phyloP scores from a whole-genome alignment of 176 grass and related monocot species.

The Cymbopogon citratus region DNA sequence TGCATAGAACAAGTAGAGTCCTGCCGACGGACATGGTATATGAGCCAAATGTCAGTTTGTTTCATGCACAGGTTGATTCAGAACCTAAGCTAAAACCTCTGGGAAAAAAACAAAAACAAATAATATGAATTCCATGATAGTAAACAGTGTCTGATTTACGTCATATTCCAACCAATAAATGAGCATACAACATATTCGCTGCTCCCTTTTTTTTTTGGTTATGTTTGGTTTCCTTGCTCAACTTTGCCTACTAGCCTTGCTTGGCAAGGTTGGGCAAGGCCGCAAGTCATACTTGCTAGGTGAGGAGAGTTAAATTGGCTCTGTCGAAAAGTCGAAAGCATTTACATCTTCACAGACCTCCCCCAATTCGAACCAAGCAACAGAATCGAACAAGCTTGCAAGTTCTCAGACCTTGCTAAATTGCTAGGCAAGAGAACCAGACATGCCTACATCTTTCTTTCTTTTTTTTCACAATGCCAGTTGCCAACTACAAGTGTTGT shows the following conservation, averaged over 20 bases:
- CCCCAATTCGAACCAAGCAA: neutral
- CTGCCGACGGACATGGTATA: slow-evolving; percentile 44
- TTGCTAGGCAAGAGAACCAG: neutral
- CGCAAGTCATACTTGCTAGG: no score
- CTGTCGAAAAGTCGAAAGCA: no score
- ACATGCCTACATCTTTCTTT: neutral
- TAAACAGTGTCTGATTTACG: neutral
- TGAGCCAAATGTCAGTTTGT: slow-evolving; percentile 28
- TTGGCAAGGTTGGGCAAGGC: neutral
- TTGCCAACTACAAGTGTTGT: neutral
- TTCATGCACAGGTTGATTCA: slow-evolving; percentile 4
- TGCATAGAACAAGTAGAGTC: slow-evolving; percentile 77
- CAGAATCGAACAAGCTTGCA: neutral
- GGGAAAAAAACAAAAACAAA: neutral
- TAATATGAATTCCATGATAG: neutral
- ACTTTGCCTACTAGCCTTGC: no score
- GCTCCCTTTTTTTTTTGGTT: no score
- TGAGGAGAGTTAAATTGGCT: no score
- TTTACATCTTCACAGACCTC: neutral
- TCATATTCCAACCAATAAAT: neutral
- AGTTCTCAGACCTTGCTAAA: neutral
- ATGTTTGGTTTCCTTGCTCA: no score
- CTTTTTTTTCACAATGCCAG: neutral
- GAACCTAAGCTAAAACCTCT: neutral
- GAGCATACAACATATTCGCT: no score